Conservation (phyloP, 345 rosid species). For the Anastatica hierochuntica region DNA sequence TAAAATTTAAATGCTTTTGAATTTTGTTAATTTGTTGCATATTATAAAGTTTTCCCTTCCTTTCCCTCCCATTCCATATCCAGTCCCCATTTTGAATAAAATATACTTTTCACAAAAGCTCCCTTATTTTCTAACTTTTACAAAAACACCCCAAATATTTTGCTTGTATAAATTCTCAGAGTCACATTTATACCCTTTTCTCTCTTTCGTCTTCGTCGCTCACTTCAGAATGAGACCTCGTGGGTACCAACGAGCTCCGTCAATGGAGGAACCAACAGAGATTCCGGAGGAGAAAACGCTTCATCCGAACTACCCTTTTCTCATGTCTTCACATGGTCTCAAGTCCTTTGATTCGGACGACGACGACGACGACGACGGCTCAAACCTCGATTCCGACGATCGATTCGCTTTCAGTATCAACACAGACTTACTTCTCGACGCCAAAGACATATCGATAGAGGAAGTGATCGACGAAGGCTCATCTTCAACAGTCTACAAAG, state of each 20-base stretch:
- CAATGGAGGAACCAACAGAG: conserved; percentile 5
- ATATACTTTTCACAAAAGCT: not conserved
- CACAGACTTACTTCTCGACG: conserved; percentile 4
- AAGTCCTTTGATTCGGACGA: conserved; percentile 15
- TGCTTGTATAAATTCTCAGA: not conserved
- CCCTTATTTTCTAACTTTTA: not conserved
- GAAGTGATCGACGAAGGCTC: conserved; percentile 20
- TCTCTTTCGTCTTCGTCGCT: conserved; percentile 17
- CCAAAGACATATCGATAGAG: conserved; percentile 7
- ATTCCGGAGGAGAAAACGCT: conserved; percentile 12
- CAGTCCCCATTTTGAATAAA: not conserved
- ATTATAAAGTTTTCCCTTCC: not conserved
- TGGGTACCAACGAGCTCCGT: conserved; percentile 23
- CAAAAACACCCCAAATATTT: not conserved
- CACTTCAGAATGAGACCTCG: conserved; percentile 17
- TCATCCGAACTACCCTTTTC: conserved; percentile 26
- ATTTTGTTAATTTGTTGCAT: not conserved
- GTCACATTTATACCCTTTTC: conserved; percentile 4
- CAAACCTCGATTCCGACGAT: conserved; percentile 10
- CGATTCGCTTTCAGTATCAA: conserved; percentile 12
- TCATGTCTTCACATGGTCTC: conserved; percentile 13
- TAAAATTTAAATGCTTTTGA: not conserved
- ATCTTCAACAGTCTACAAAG: conserved; percentile 11
- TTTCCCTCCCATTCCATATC: conserved; percentile 25
- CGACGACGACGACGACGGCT: not conserved